These are phyloP conservation scores for Talaromyces wortmannii DNA, from an alignment of 495 filamentous ascomycete species.

Conservation along the genomic window DNA sequence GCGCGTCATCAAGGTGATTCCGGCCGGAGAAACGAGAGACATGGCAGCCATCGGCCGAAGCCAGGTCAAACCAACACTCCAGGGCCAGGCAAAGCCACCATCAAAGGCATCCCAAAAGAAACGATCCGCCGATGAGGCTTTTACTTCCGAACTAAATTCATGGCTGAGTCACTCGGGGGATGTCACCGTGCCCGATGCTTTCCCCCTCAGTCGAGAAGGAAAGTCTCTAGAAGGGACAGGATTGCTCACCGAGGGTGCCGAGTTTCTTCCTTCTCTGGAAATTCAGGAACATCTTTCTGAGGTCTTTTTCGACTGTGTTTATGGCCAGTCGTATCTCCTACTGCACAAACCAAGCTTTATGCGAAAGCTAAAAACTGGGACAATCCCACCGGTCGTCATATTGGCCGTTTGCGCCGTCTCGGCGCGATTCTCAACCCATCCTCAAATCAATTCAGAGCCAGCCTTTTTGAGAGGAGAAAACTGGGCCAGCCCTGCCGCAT, in stretches of 20 bases:
- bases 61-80: slow-evolving; percentile 70
- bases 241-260: slow-evolving; percentile 71
- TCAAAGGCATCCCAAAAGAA: slow-evolving; percentile 60
- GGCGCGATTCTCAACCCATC: slow-evolving; percentile 92
- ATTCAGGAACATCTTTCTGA: slow-evolving; percentile 92
- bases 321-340: slow-evolving; percentile 92
- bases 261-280: slow-evolving; percentile 78
- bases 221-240: slow-evolving; percentile 63
- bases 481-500: slow-evolving; percentile 79
- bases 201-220: slow-evolving; percentile 48
- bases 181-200: slow-evolving; percentile 39
- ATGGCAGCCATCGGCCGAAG: slow-evolving; percentile 61
- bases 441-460: slow-evolving; percentile 72
- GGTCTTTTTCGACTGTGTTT: slow-evolving; percentile 92
- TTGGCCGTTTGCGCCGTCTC: slow-evolving; percentile 90
- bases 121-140: slow-evolving; percentile 80
- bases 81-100: slow-evolving; percentile 47
- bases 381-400: slow-evolving; percentile 76
- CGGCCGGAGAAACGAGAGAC: slow-evolving; percentile 65
- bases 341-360: slow-evolving; percentile 97
- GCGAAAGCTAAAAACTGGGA: slow-evolving; percentile 64
- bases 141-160: slow-evolving; percentile 71
- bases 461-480: slow-evolving; percentile 86
- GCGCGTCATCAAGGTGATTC: slow-evolving; percentile 91
- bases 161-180: slow-evolving; percentile 62